Base-by-base conservation (phyloP, 2,329 filamentous ascomycete genomes). In the Talaromyces sp. region DNA sequence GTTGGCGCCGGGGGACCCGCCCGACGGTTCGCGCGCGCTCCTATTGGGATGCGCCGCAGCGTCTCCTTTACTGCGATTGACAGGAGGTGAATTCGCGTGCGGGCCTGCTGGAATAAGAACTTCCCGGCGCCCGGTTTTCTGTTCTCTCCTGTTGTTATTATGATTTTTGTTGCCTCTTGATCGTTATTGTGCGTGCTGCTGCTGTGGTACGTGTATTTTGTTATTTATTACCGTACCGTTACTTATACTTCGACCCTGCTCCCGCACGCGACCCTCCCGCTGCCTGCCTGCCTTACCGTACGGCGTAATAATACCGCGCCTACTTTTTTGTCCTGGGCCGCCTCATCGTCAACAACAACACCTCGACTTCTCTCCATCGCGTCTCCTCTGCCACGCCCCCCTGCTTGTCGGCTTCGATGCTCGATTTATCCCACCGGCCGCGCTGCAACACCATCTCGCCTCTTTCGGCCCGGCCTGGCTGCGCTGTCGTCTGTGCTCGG, bases 331-430 rank as follows among this genome's bases (percentile, higher is more conserved):
- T 27, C 14, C 26, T 14, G n/a, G 11, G 27, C 49, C 49, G 49
- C 49, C 49, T 52, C 49, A 52, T 52, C 49, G 26, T 52, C 49
- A 52, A 52, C 49, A 51, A 51, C 49, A 52, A 52, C 43, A 50
- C 13, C 13, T 27, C 49, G 9, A 26, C 24, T 11, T 4, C 14
- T 35, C 17, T 29, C 24, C 14, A 26, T 52, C 49, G 14, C 49
- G 13, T 52, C 49, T n/a, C 49, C 11, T 13, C 49, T 27, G 24
- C 27, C 26, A n/a, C 49, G 17, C 10, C 10, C 2, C 13, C 21
- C 49, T 52, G 24, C 27, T 31, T 14, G 8, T 29, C 49, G 43
- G 7, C 49, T 27, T 52, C 21, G 24, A 52, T 52, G 43, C 27
- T 29, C 14, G 26, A 1, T 9, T 11, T 13, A 52, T 52, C 27